phyloP scores from a whole-genome alignment of 768 basidiomycete genomes.

The Boletus edulis region DNA sequence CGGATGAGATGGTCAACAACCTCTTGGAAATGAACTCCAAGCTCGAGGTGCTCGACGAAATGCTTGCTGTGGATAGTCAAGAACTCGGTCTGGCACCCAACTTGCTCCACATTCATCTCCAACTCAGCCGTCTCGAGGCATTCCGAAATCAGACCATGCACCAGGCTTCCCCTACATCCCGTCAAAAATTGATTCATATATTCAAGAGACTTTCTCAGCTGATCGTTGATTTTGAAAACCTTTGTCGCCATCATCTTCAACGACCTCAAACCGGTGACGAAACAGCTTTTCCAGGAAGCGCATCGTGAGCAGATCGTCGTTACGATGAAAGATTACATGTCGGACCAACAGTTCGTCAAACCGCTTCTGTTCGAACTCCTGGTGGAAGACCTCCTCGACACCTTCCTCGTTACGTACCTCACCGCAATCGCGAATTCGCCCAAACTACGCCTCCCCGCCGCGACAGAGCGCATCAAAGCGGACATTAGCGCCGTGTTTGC shows the following conservation, averaged over 20 bases:
- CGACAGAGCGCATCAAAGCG: constrained; percentile 76
- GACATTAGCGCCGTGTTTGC: constrained; percentile 77
- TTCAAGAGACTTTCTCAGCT: constrained; percentile 85
- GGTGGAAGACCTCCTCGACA: constrained; percentile 88
- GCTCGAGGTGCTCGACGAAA: constrained; percentile 72
- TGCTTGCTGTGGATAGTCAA: constrained; percentile 71
- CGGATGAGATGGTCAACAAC: constrained; percentile 94
- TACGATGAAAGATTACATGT: constrained; percentile 95
- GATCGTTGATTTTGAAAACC: constrained; percentile 79
- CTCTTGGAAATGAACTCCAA: constrained; percentile 89
- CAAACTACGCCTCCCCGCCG: constrained; percentile 84
- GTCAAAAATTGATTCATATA: constrained; percentile 67
- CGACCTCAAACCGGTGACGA: constrained; percentile 86
- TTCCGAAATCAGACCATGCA: constrained; percentile 96
- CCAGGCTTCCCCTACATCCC: constrained; percentile 67
- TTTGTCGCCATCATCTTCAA: constrained; percentile 95
- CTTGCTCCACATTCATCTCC: constrained; percentile 86
- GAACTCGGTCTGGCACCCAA: constrained; percentile 90
- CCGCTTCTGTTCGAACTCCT: constrained; percentile 87
- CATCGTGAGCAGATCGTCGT: constrained; percentile 85
- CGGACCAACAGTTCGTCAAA: constrained; percentile 88
- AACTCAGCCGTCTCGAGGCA: constrained; percentile 86
- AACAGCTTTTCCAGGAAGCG: constrained; percentile 75
- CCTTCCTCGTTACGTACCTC: constrained; percentile 88
- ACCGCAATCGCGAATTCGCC: constrained; percentile 79